phyloP scores from a whole-genome alignment of 129 eudicot species.

The Glebionis coronaria region DNA sequence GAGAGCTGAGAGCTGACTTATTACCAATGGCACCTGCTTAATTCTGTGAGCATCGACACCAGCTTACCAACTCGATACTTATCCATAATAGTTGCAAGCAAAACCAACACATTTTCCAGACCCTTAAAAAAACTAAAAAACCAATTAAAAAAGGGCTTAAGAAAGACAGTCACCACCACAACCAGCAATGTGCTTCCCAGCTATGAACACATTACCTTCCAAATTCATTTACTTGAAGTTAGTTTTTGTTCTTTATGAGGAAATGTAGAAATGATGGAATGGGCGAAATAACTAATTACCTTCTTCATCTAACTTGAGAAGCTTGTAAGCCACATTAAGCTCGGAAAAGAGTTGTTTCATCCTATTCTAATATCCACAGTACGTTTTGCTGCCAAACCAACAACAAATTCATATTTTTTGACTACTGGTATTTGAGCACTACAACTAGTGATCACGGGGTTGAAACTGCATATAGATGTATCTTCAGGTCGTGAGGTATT shows the following conservation, averaged over 20 bases:
- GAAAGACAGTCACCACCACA: constrained; percentile 49
- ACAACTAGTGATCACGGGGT: background rate
- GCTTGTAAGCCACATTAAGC: constrained; percentile 65
- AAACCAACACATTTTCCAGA: background rate
- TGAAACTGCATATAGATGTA: too few species aligned
- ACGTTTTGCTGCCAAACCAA: constrained; percentile 68
- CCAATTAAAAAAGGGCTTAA: background rate
- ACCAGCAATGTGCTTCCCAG: constrained; percentile 85
- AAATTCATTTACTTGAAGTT: background rate
- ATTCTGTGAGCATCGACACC: constrained; percentile 70
- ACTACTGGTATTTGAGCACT: background rate
- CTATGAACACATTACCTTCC: constrained; percentile 83
- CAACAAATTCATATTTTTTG: background rate
- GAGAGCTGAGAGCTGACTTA: constrained; percentile 46
- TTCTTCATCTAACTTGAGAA: constrained; percentile 71
- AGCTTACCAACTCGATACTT: constrained; percentile 69
- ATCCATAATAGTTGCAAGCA: constrained; percentile 48
- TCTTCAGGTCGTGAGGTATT: too few species aligned
- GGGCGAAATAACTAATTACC: constrained; percentile 44
- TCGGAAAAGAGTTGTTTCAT: constrained; percentile 69
- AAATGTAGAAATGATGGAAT: background rate
- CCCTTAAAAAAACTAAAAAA: background rate
- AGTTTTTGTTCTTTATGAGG: constrained; percentile 1
- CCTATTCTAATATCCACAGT: constrained; percentile 62
- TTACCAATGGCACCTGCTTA: constrained; percentile 65